phyloP scores from a whole-genome alignment of 1,139 yeast species.

The Candida albicans region DNA sequence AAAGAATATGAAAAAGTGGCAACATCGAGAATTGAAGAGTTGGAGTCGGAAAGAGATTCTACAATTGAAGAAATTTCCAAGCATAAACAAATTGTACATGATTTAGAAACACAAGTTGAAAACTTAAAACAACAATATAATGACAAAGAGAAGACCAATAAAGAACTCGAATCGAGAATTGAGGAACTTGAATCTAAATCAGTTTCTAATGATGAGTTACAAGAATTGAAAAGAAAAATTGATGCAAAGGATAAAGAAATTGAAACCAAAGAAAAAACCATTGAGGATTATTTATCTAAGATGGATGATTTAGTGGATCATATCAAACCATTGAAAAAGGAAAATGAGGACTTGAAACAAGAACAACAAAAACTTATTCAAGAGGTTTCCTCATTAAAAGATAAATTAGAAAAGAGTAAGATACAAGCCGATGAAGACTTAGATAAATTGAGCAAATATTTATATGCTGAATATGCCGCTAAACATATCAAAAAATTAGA shows the following conservation, averaged over 20 bases:
- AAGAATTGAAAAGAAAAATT: conserved; percentile 4
- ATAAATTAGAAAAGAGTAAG: conserved; percentile 40
- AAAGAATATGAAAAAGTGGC: conserved; percentile 14
- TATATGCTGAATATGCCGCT: conserved; percentile 65
- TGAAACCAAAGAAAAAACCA: conserved; percentile 23
- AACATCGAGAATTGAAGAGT: conserved; percentile 17
- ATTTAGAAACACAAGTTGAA: conserved; percentile 21
- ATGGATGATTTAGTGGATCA: conserved; percentile 24
- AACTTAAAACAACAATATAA: conserved; percentile 16
- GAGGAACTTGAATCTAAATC: conserved; percentile 17
- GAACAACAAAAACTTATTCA: conserved; percentile 17
- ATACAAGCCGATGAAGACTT: conserved; percentile 34
- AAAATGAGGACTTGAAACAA: conserved; percentile 12
- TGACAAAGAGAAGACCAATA: conserved; percentile 18
- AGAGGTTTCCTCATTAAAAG: conserved; percentile 21
- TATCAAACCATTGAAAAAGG: conserved; percentile 18
- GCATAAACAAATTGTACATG: conserved; percentile 4
- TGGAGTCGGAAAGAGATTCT: conserved; percentile 22
- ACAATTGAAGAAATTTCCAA: conserved; percentile 17
- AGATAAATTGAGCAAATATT: conserved; percentile 61
- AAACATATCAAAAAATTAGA: conserved; percentile 61
- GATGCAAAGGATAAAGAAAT: conserved; percentile 8
- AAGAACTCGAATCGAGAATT: conserved; percentile 21
- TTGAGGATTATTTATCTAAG: conserved; percentile 25
- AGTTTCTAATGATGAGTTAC: conserved; percentile 6